A percentile compares a stretch with the other conserved stretches of the same genome.
Conservation (phyloP, 805 yeast species). For the Candida argentea region DNA sequence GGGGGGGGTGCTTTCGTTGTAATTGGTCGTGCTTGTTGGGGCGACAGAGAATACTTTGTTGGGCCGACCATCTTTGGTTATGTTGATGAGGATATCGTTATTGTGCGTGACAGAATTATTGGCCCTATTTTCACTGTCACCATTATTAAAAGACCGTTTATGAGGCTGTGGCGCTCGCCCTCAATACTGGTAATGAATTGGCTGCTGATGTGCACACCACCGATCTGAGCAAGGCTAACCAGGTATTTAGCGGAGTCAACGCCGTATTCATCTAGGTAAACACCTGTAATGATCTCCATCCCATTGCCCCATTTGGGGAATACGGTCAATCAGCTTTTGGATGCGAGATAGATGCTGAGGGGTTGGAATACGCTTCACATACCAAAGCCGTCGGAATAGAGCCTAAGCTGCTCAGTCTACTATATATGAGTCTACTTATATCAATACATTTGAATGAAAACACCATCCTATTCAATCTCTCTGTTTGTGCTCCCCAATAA, state of each 20-base stretch:
- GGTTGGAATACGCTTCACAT: constrained; percentile 77
- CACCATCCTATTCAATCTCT: no score
- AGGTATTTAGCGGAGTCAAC: constrained; percentile 61
- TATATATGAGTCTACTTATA: neutral
- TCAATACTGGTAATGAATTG: constrained; percentile 75
- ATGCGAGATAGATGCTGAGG: constrained; percentile 86
- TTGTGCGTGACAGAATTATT: constrained; percentile 84
- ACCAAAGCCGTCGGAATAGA: constrained; percentile 68
- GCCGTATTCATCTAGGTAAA: constrained; percentile 92
- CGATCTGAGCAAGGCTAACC: constrained; percentile 64
- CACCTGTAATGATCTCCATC: constrained; percentile 83
- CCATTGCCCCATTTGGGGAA: constrained; percentile 87
- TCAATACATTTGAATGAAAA: no score
- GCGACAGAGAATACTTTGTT: constrained; percentile 59
- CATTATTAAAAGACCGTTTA: constrained; percentile 75
- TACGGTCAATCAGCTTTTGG: constrained; percentile 88
- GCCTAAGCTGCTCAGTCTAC: constrained; percentile 1
- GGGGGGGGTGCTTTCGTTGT: constrained; percentile 74
- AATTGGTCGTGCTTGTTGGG: constrained; percentile 73
- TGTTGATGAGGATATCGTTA: constrained; percentile 61
- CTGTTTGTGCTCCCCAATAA: no score
- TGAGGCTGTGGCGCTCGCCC: constrained; percentile 70
- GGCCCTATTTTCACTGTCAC: constrained; percentile 87
- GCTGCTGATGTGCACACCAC: constrained; percentile 87
- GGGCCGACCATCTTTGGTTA: constrained; percentile 83